These are phyloP conservation scores for Quillaja saponaria DNA, from an alignment of 306 rosid species.

Conservation along the genomic window DNA sequence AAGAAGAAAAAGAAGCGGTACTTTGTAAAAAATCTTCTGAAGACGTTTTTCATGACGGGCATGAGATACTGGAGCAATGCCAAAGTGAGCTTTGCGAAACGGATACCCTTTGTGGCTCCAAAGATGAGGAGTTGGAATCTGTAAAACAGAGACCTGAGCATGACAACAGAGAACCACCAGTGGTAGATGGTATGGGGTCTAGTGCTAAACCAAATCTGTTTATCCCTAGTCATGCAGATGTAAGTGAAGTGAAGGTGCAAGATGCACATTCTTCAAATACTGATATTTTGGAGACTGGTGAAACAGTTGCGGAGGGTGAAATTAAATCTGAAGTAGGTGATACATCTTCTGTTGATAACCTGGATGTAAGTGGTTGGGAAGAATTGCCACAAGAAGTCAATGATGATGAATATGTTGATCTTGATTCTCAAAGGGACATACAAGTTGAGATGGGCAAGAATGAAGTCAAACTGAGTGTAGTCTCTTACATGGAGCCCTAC, in stretches of 20 bases:
- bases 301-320: neutral
- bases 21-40: slow-evolving; percentile 18
- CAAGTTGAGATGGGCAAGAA: neutral
- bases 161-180: neutral
- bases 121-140: neutral
- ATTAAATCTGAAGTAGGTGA: neutral
- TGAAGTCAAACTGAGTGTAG: neutral
- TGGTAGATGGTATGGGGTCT: neutral
- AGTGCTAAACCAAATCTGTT: neutral
- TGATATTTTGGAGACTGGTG: neutral
- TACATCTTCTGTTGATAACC: neutral
- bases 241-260: neutral
- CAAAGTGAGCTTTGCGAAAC: neutral
- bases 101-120: neutral
- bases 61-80: neutral
- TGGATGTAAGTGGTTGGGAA: neutral
- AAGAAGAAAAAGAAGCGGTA: slow-evolving; percentile 11
- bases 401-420: slow-evolving; percentile 13
- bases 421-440: slow-evolving; percentile 2
- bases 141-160: neutral
- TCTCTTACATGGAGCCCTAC: neutral
- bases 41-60: neutral
- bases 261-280: neutral
- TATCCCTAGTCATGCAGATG: neutral
- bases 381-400: slow-evolving; percentile 32